Percentiles rank a stretch among this genome's conserved stretches.
Conservation (phyloP, 23 red algal genomes). For the Gracilariopsis chorda region DNA sequence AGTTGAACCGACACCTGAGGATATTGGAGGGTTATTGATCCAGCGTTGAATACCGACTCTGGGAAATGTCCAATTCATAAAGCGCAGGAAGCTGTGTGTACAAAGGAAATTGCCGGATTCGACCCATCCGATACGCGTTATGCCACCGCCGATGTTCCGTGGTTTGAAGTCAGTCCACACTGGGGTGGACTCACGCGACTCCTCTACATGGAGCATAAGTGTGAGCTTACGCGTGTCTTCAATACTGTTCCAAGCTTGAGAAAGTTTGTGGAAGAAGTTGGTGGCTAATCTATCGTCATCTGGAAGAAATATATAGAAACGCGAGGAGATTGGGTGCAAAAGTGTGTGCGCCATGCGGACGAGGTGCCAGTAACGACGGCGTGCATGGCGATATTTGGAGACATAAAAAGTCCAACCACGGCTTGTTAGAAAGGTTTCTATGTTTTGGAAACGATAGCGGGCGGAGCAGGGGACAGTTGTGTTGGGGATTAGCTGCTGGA, state of each 20-base stretch:
- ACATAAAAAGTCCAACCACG: conserved; percentile 69
- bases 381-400: conserved; percentile 58
- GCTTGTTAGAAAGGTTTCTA: conserved; percentile 33
- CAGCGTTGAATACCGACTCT: conserved; percentile 21
- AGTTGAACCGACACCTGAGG: conserved; percentile 67
- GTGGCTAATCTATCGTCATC: conserved; percentile 78
- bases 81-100: conserved; percentile 27
- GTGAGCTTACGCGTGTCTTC: conserved; percentile 56
- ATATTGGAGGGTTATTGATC: conserved; percentile 45
- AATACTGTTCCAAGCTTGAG: conserved; percentile 47
- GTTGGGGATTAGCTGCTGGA: not conserved
- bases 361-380: conserved; percentile 80
- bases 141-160: not conserved
- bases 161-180: conserved; percentile 80
- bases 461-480: conserved; percentile 7
- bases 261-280: conserved; percentile 41
- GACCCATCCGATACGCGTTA: conserved; percentile 72
- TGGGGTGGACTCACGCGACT: conserved; percentile 39
- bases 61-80: conserved; percentile 64
- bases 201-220: conserved; percentile 85
- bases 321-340: conserved; percentile 17
- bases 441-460: conserved; percentile 36
- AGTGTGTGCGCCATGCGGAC: conserved; percentile 58
- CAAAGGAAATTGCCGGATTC: conserved; percentile 78
- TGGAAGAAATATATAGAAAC: conserved; percentile 80